These are phyloP conservation scores for Carnegiea gigantea DNA, from an alignment of 179 eudicot species.

Conservation along the genomic window DNA sequence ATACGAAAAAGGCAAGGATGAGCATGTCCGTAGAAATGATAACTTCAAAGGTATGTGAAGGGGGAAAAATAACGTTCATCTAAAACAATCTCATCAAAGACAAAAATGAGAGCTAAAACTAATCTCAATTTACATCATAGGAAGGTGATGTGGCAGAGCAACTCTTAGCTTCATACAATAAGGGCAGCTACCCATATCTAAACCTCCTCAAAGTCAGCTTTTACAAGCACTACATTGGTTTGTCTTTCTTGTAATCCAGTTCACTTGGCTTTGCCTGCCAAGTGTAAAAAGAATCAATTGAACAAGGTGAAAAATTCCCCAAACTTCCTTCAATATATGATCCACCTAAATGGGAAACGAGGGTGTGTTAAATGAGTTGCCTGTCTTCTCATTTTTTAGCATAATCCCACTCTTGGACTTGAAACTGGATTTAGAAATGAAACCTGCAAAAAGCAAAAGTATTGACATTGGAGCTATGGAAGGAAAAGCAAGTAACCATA, in stretches of 20 bases:
- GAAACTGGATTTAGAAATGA: background rate
- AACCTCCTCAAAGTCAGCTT: background rate
- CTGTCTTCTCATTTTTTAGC: background rate
- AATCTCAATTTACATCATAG: background rate
- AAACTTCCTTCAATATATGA: too few species aligned
- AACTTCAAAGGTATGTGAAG: too few species aligned
- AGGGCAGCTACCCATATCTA: background rate
- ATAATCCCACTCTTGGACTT: background rate
- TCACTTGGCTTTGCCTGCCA: too few species aligned
- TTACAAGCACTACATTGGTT: background rate
- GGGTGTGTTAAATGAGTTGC: background rate
- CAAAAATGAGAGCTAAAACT: background rate
- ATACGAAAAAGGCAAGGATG: too few species aligned
- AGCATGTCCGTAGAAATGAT: too few species aligned
- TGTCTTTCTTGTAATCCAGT: too few species aligned
- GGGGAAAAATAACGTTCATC: too few species aligned
- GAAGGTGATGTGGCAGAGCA: background rate
- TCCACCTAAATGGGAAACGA: too few species aligned
- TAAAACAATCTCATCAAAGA: too few species aligned
- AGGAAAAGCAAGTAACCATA: background rate
- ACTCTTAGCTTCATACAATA: background rate
- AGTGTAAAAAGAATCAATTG: too few species aligned
- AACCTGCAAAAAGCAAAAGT: background rate
- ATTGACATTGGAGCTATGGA: background rate
- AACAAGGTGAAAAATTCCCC: too few species aligned